Evolutionary conservation across 768 basidiomycete species (phyloP).

Genomic region (Pilatotrama ljubarskyi): DNA sequence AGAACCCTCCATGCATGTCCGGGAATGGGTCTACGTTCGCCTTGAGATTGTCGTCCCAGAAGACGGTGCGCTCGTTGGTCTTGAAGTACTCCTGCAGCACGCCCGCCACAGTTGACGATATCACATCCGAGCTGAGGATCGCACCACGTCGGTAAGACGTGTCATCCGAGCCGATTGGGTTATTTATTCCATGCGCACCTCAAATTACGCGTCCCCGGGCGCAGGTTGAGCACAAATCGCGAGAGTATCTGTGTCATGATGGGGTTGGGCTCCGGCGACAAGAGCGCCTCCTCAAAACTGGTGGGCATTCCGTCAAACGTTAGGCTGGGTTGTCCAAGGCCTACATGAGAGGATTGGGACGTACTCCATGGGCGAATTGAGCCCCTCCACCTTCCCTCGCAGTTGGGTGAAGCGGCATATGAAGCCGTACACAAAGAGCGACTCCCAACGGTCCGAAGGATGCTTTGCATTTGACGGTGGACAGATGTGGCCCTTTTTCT

Average conservation of each 20-base stretch:
- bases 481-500: constrained; percentile 54
- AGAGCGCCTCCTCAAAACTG: constrained; percentile 79
- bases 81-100: constrained; percentile 75
- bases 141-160: constrained; percentile 36
- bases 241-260: constrained; percentile 72
- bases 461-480: constrained; percentile 64
- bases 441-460: constrained; percentile 85
- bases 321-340: constrained; percentile 10
- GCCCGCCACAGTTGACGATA: constrained; percentile 69
- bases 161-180: constrained; percentile 32
- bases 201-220: constrained; percentile 87
- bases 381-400: constrained; percentile 72
- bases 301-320: constrained; percentile 33
- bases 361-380: constrained; percentile 83
- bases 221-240: constrained; percentile 79
- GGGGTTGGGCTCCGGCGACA: constrained; percentile 69
- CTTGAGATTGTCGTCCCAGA: constrained; percentile 72
- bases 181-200: constrained; percentile 57
- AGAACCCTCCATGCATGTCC: constrained; percentile 69
- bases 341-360: constrained; percentile 35
- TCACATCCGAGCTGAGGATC: constrained; percentile 69
- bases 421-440: constrained; percentile 82
- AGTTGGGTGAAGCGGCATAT: constrained; percentile 80
- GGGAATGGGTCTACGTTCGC: constrained; percentile 76
- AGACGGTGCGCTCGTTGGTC: constrained; percentile 70